A percentile compares a stretch with the other conserved stretches of the same genome.
These are phyloP conservation scores for Ilyonectria mors-panacis DNA, from an alignment of 2,329 filamentous ascomycete species.

Conservation along the genomic window DNA sequence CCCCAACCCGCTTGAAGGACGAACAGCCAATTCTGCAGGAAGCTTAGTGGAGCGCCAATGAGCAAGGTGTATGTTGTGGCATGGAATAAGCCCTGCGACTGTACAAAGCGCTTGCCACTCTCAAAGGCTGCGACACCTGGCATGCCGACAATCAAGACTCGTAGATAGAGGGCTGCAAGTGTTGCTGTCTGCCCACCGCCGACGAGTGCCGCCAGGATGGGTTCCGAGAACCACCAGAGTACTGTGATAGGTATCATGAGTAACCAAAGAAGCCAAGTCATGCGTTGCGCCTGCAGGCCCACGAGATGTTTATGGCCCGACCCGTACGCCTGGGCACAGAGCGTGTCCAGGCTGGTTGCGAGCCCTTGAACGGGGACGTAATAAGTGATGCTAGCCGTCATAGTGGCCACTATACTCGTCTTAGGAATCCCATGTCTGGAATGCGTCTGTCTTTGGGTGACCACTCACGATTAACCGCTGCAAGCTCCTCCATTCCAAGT, in stretches of 20 bases:
- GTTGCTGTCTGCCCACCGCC: slow-evolving; percentile 68
- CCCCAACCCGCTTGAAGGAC: slow-evolving; percentile 78
- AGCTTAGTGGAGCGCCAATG: slow-evolving; percentile 81
- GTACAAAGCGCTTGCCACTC: slow-evolving; percentile 81
- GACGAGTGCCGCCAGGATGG: slow-evolving; percentile 66
- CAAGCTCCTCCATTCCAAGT: slow-evolving; percentile 72
- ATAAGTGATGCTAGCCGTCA: slow-evolving; percentile 84
- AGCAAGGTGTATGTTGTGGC: slow-evolving; percentile 82
- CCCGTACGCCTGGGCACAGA: slow-evolving; percentile 92
- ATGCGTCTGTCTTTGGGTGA: accelerated
- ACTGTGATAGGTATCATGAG: slow-evolving; percentile 79
- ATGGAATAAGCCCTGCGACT: slow-evolving; percentile 84
- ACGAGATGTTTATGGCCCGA: slow-evolving; percentile 89
- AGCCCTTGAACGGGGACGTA: slow-evolving; percentile 84
- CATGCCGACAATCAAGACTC: slow-evolving; percentile 77
- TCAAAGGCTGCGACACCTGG: slow-evolving; percentile 84
- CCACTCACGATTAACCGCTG: slow-evolving; percentile 54
- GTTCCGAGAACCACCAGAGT: slow-evolving; percentile 77
- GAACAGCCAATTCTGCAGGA: slow-evolving; percentile 80
- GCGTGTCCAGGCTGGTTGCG: slow-evolving; percentile 88
- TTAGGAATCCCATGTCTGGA: slow-evolving; percentile 4
- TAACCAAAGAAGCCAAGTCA: slow-evolving; percentile 81
- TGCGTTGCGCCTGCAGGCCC: slow-evolving; percentile 83
- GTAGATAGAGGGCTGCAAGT: slow-evolving; percentile 80
- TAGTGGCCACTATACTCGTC: slow-evolving; percentile 61